These are phyloP conservation scores for Bocquillonia castaneifolia DNA, from an alignment of 441 rosid genomes.

Conservation along the genomic window DNA sequence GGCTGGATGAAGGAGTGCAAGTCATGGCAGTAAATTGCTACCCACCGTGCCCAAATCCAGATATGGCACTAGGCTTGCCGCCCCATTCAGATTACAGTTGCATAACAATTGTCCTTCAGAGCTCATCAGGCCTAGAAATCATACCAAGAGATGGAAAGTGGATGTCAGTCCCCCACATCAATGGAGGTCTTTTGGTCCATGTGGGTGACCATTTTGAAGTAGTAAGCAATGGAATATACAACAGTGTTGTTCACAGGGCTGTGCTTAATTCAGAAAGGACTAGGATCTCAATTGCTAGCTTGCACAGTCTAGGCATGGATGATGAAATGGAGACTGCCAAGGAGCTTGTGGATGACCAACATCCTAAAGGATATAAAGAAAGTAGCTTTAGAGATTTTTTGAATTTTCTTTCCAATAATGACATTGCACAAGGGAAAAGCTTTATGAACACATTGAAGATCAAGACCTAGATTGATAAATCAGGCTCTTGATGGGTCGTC, in stretches of 20 bases:
- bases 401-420: slow-evolving; percentile 44
- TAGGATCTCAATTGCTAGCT: slow-evolving; percentile 53
- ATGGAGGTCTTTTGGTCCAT: slow-evolving; percentile 57
- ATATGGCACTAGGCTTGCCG: slow-evolving; percentile 43
- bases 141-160: slow-evolving; percentile 33
- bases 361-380: slow-evolving; percentile 41
- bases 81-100: slow-evolving; percentile 68
- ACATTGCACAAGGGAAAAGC: slow-evolving; percentile 39
- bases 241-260: slow-evolving; percentile 51
- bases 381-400: slow-evolving; percentile 63
- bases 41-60: slow-evolving; percentile 55
- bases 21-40: slow-evolving; percentile 54
- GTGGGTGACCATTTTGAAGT: slow-evolving; percentile 69
- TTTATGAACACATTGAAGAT: slow-evolving; percentile 43
- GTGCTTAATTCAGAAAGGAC: slow-evolving; percentile 33
- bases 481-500: too few species aligned
- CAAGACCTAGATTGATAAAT: slow-evolving; percentile 17
- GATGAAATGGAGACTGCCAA: slow-evolving; percentile 49
- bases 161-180: slow-evolving; percentile 37
- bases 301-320: slow-evolving; percentile 57
- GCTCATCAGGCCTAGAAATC: slow-evolving; percentile 52
- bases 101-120: slow-evolving; percentile 51
- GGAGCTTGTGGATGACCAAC: slow-evolving; percentile 41
- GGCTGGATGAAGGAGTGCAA: slow-evolving; percentile 53
- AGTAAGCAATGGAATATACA: slow-evolving; percentile 58